Conservation (phyloP, 306 rosid species). For the Malus orientalis region DNA sequence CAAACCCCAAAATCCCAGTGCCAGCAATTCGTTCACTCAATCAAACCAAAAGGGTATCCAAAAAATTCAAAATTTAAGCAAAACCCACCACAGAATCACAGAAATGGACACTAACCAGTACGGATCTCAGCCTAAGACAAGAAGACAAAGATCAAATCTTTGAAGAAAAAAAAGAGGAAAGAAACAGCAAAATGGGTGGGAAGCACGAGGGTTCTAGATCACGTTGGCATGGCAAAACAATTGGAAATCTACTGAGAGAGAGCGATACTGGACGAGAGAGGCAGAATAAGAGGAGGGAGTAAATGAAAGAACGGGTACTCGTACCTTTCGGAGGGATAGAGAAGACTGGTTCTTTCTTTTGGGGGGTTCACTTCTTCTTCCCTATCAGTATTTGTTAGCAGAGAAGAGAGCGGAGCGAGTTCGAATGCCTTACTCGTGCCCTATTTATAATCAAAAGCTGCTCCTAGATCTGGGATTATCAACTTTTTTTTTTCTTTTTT, state of each 20-base stretch:
- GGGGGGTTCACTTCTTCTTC: neutral
- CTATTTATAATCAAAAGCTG: constrained; percentile 37
- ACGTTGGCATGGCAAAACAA: neutral
- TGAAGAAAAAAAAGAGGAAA: neutral
- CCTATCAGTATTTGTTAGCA: neutral
- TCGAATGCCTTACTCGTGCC: neutral
- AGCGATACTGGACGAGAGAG: neutral
- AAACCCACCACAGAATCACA: neutral
- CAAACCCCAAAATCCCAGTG: neutral
- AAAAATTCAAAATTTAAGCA: neutral
- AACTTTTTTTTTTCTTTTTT: no score
- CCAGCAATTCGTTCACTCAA: neutral
- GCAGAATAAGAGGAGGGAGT: neutral
- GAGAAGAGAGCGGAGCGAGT: constrained; percentile 28
- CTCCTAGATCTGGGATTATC: constrained; percentile 21
- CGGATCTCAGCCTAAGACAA: constrained; percentile 13
- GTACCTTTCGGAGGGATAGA: constrained; percentile 21
- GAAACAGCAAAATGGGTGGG: neutral
- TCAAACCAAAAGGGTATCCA: neutral
- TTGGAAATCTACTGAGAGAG: neutral
- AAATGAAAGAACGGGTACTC: neutral
- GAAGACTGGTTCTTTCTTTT: constrained; percentile 9
- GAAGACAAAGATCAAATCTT: neutral
- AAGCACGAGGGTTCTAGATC: neutral
- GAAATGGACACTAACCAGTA: constrained; percentile 20